Conservation (phyloP, 257 asterid genomes). For the Knoxia roxburghii region DNA sequence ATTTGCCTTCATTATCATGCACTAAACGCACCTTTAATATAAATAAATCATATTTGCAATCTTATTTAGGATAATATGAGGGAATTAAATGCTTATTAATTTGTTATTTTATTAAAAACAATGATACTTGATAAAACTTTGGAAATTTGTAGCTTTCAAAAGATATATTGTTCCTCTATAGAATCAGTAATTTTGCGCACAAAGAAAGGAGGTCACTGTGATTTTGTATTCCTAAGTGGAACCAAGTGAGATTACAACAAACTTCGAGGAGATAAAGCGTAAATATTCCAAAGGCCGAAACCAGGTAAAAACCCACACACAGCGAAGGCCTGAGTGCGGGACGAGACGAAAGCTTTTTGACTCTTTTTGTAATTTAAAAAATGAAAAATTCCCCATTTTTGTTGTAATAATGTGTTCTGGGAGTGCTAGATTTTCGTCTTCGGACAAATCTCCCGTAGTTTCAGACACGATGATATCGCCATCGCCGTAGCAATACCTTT, state of each 20-base stretch:
- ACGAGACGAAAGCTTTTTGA: background rate
- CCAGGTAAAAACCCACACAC: conserved; percentile 5
- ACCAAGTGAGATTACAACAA: background rate
- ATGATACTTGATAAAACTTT: too few species aligned
- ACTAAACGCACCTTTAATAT: too few species aligned
- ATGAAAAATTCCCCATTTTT: too few species aligned
- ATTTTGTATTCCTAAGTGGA: background rate
- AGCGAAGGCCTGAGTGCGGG: background rate
- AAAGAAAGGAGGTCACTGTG: background rate
- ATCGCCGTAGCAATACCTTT: background rate
- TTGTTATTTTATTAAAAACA: too few species aligned
- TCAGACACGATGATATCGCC: conserved; percentile 2
- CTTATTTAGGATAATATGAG: too few species aligned
- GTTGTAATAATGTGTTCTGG: background rate
- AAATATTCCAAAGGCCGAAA: background rate
- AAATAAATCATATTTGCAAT: too few species aligned
- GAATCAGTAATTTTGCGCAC: too few species aligned
- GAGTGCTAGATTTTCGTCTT: background rate
- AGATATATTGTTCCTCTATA: too few species aligned
- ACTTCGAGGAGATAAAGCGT: background rate
- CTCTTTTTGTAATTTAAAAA: too few species aligned
- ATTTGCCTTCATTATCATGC: too few species aligned
- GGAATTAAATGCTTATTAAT: too few species aligned
- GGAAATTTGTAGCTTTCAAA: too few species aligned
- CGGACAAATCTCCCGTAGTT: background rate